Base-by-base conservation (phyloP, 1,284 basidiomycete genomes). In the Cryptococcus sp. region DNA sequence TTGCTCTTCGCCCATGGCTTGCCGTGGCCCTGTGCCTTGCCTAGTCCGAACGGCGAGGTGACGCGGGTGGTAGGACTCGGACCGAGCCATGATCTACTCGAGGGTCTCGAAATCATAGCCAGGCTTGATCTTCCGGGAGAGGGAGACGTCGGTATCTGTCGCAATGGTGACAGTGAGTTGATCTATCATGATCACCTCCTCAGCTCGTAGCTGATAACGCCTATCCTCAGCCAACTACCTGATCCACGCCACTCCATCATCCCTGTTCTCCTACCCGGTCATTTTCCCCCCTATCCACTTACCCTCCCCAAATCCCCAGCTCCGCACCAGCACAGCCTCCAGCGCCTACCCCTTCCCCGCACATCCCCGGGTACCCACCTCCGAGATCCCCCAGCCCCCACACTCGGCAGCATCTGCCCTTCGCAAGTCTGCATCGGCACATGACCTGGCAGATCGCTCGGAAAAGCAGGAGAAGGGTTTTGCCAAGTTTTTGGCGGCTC, bases 1-100 rank as follows among this genome's bases (percentile, higher is more conserved):
- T 46, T 71, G 39, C 40, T 76, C 6, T 45, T 72, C 23, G 67
- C 57, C 9, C 62, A 68, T 55, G 74, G 69, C 3, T 50, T 69
- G 16, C 72, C 71, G 3, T 75, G 71, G 71, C 70, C 71, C 2
- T 67, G 67, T 18, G 66, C 56, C 1, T 50, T 70, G 33, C 71
- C 74, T 0, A 71, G 65, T 42, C 68, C 68, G 0, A 73, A 72
- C 46, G 71, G 71, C 11, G 71, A 74, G 38, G 68, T 75, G 5
- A 75, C 74, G 0, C 56, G 67, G 13, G 69, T 75, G 0, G 61
- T 71, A 24, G 65, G 70, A 63, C 56, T 73, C 1, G 45, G 54
- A 4, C 36, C 57, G 8, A 53, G 49, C 1, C 16, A 16, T 0
- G 18, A 42, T 0, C 21, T 28, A 7, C 13, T 20, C 1, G 35